Evolutionary conservation across 139 green algal species (phyloP).

Genomic region (Micractinium conductrix): DNA sequence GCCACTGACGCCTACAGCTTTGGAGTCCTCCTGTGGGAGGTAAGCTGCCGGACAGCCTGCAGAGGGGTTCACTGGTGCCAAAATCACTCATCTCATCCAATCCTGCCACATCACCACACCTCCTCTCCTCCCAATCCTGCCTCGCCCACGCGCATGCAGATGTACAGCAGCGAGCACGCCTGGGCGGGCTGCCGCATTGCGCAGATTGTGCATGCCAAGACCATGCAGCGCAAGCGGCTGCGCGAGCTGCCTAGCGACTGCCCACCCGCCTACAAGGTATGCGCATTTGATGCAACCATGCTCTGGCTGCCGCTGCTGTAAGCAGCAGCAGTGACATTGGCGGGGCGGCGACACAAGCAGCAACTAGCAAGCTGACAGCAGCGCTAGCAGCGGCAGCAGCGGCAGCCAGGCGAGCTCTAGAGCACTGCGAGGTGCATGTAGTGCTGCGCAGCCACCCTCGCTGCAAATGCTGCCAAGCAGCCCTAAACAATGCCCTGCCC

Average conservation of each 20-base stretch:
- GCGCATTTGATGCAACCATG: too few species aligned
- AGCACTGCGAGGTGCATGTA: neutral
- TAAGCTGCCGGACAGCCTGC: too few species aligned
- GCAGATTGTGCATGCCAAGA: conserved; percentile 16
- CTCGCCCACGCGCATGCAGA: neutral
- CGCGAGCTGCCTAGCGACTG: neutral
- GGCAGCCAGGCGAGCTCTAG: too few species aligned
- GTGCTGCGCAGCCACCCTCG: neutral
- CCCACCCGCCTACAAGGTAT: neutral
- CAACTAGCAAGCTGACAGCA: too few species aligned
- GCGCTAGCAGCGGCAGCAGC: neutral
- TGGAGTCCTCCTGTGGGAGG: conserved; percentile 32
- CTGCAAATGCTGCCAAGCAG: too few species aligned
- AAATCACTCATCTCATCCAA: too few species aligned
- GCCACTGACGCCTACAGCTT: conserved; percentile 32
- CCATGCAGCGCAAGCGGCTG: neutral
- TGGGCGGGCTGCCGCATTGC: conserved; percentile 8
- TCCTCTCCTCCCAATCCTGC: neutral
- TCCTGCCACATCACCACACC: too few species aligned
- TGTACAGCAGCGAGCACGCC: conserved; percentile 17
- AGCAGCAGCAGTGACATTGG: neutral
- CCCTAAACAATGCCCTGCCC: too few species aligned
- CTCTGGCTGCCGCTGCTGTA: neutral
- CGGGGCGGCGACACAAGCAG: too few species aligned
- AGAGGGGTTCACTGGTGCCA: too few species aligned